Percentiles rank a stretch among this genome's conserved stretches.
phyloP scores from a whole-genome alignment of 257 asterid species.

The Solanum appendiculatum region DNA sequence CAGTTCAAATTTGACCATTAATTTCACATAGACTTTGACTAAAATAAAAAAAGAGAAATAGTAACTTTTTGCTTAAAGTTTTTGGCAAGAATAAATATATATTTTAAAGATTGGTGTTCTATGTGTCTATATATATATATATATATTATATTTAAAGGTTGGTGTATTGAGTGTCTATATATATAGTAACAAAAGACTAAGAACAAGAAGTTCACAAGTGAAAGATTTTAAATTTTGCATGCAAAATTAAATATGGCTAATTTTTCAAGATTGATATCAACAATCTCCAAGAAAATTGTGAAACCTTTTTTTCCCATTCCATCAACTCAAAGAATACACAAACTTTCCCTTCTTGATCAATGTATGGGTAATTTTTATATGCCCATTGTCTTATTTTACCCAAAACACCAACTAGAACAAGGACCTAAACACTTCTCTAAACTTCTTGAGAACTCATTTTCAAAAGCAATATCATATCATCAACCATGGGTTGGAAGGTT shows the following conservation, averaged over 20 bases:
- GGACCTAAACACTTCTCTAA: not conserved
- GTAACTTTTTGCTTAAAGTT: too few species aligned
- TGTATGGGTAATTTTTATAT: not conserved
- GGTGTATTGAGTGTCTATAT: not conserved
- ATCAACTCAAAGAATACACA: not conserved
- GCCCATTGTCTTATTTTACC: not conserved
- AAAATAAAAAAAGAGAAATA: too few species aligned
- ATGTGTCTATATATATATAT: too few species aligned
- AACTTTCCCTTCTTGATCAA: not conserved
- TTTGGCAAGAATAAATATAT: too few species aligned
- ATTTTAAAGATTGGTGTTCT: too few species aligned
- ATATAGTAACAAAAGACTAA: not conserved
- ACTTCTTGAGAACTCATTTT: not conserved
- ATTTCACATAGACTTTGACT: too few species aligned
- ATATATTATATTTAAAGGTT: not conserved
- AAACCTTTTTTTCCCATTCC: not conserved
- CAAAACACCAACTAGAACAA: not conserved
- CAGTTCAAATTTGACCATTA: too few species aligned
- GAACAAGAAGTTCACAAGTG: not conserved
- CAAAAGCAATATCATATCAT: not conserved
- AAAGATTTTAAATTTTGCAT: too few species aligned
- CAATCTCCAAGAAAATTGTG: not conserved
- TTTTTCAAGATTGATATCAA: not conserved
- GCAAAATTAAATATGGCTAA: not conserved
- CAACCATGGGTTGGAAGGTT: not conserved